Conservation (phyloP, 2,329 filamentous ascomycete genomes). For the Aspergillus sp. region DNA sequence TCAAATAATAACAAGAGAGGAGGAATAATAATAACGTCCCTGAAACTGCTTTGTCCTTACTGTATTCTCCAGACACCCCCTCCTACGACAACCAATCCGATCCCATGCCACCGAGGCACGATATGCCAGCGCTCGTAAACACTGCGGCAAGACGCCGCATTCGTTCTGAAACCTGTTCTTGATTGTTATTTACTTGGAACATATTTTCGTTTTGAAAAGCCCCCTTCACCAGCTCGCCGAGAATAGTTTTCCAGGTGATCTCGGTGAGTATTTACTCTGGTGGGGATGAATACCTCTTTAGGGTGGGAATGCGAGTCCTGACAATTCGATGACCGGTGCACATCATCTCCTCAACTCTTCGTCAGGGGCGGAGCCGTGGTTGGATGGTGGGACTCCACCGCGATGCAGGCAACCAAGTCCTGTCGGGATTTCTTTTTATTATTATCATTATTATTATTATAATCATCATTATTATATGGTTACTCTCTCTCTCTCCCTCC, state of each 20-base stretch:
- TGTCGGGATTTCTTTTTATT: not conserved
- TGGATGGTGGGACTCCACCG: conserved; percentile 15
- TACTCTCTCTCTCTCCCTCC: too few species aligned
- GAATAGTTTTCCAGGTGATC: too few species aligned
- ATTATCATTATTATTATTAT: not conserved
- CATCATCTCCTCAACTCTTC: conserved; percentile 16
- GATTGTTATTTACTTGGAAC: too few species aligned
- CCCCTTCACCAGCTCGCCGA: too few species aligned
- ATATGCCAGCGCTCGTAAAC: not conserved
- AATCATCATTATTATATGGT: too few species aligned
- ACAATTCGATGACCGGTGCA: conserved; percentile 19
- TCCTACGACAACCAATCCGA: not conserved
- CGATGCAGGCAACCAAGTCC: conserved; percentile 12
- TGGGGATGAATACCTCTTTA: not conserved
- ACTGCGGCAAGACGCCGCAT: not conserved
- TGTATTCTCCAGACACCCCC: not conserved
- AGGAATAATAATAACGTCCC: not conserved
- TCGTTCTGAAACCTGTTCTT: not conserved
- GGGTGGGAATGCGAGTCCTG: not conserved
- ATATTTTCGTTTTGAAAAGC: too few species aligned
- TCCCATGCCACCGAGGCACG: not conserved
- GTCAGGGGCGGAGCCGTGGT: conserved; percentile 19
- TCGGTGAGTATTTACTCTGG: not conserved
- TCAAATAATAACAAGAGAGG: not conserved
- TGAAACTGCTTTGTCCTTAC: not conserved